Conservation (phyloP, 495 filamentous ascomycete species). For the Penicillium dipodomyicola region DNA sequence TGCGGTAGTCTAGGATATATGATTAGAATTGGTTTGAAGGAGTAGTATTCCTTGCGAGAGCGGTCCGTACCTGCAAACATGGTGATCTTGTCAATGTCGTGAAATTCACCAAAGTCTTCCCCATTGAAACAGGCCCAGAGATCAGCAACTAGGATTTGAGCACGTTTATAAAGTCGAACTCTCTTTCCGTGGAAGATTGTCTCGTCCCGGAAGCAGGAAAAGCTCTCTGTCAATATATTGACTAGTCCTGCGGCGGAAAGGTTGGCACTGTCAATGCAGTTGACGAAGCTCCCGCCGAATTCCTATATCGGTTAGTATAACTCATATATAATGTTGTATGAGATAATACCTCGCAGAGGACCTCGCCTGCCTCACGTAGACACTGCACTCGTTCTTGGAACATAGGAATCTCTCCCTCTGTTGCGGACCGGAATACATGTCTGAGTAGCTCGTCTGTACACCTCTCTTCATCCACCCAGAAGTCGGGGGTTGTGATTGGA, state of each 20-base stretch:
- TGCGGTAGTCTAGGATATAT: slow-evolving; percentile 69
- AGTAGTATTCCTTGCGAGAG: neutral
- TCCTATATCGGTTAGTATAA: slow-evolving; percentile 47
- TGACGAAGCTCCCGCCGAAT: slow-evolving; percentile 72
- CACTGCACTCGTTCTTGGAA: slow-evolving; percentile 75
- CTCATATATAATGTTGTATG: neutral
- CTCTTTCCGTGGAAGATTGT: slow-evolving; percentile 65
- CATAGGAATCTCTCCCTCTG: slow-evolving; percentile 82
- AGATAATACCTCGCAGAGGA: slow-evolving; percentile 74
- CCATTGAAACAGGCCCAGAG: slow-evolving; percentile 93
- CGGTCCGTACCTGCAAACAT: slow-evolving; percentile 86
- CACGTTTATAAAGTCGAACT: slow-evolving; percentile 84
- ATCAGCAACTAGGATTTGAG: slow-evolving; percentile 94
- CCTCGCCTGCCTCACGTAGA: slow-evolving; percentile 77
- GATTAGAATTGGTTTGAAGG: slow-evolving; percentile 3
- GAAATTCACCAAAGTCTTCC: slow-evolving; percentile 73
- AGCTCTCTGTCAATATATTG: slow-evolving; percentile 74
- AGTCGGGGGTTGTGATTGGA: slow-evolving; percentile 83
- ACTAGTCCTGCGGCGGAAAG: slow-evolving; percentile 80
- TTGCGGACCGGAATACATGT: slow-evolving; percentile 82
- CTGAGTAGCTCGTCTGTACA: slow-evolving; percentile 71
- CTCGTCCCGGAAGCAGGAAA: slow-evolving; percentile 84
- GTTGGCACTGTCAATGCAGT: slow-evolving; percentile 71
- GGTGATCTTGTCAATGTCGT: slow-evolving; percentile 90
- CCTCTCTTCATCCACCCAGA: slow-evolving; percentile 76